phyloP scores from a whole-genome alignment of 805 yeast genomes.

The Barnettozyma sp. region DNA sequence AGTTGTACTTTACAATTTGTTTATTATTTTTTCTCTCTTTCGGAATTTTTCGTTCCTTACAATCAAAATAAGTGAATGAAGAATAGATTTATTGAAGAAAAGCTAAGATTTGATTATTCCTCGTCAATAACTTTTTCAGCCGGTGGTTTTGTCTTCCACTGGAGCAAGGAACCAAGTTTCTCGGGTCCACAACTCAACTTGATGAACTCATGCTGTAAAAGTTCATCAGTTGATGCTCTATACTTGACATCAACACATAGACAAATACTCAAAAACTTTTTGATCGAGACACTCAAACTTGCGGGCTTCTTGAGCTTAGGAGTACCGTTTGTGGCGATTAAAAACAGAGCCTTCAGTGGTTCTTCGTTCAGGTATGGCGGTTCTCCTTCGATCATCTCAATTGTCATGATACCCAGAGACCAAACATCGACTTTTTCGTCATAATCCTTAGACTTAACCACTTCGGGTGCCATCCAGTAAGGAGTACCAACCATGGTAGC shows the following conservation, averaged over 20 bases:
- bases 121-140: slow-evolving; percentile 1
- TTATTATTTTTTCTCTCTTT: not conserved
- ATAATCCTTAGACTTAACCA: slow-evolving; percentile 88
- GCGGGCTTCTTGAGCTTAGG: slow-evolving; percentile 91
- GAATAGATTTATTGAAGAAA: too few species aligned
- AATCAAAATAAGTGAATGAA: too few species aligned
- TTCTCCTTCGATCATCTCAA: slow-evolving; percentile 98
- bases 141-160: slow-evolving; percentile 36
- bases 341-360: slow-evolving; percentile 86
- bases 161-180: slow-evolving; percentile 53
- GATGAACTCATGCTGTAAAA: slow-evolving; percentile 69
- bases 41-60: too few species aligned
- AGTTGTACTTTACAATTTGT: not conserved
- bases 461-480: slow-evolving; percentile 99
- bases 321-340: slow-evolving; percentile 96
- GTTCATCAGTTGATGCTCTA: slow-evolving; percentile 86
- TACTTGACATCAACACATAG: slow-evolving; percentile 89
- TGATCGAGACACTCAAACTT: slow-evolving; percentile 67
- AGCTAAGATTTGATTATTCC: not conserved
- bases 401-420: slow-evolving; percentile 97
- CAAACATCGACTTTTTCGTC: slow-evolving; percentile 97
- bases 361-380: slow-evolving; percentile 97
- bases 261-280: slow-evolving; percentile 83
- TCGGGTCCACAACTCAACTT: slow-evolving; percentile 53
- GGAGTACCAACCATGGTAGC: slow-evolving; percentile 99